These are phyloP conservation scores for Capsella rubella DNA, from an alignment of 441 rosid species.

Conservation along the genomic window DNA sequence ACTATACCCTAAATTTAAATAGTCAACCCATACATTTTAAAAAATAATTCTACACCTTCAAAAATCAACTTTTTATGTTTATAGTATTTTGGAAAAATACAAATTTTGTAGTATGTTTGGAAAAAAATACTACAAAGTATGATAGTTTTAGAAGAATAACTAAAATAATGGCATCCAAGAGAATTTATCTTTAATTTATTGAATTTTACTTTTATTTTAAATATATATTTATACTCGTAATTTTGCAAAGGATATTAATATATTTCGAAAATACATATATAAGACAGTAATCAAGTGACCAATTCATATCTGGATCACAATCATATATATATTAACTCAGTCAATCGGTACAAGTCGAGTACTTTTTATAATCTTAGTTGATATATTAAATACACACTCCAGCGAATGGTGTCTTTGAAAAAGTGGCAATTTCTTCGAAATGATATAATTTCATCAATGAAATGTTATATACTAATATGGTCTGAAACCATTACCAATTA, in stretches of 20 bases:
- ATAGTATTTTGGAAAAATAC: no score
- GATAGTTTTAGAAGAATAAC: no score
- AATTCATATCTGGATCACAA: not conserved
- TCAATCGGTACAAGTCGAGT: not conserved
- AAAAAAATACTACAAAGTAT: no score
- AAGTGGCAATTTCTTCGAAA: not conserved
- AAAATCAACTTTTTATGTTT: no score
- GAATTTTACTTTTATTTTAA: not conserved
- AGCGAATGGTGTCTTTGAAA: not conserved
- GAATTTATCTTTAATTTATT: no score
- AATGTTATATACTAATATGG: not conserved
- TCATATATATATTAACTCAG: not conserved
- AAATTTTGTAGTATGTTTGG: no score
- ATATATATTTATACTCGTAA: not conserved
- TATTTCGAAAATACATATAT: not conserved
- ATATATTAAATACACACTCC: not conserved
- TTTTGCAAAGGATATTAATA: not conserved
- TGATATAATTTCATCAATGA: not conserved
- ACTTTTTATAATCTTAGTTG: not conserved
- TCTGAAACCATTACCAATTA: not conserved
- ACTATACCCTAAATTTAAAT: no score
- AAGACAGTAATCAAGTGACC: not conserved
- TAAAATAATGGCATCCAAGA: no score
- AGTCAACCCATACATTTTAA: no score
- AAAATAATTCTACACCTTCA: no score